Conservation (phyloP, 257 asterid genomes). For the Solanum sparsipilum region DNA sequence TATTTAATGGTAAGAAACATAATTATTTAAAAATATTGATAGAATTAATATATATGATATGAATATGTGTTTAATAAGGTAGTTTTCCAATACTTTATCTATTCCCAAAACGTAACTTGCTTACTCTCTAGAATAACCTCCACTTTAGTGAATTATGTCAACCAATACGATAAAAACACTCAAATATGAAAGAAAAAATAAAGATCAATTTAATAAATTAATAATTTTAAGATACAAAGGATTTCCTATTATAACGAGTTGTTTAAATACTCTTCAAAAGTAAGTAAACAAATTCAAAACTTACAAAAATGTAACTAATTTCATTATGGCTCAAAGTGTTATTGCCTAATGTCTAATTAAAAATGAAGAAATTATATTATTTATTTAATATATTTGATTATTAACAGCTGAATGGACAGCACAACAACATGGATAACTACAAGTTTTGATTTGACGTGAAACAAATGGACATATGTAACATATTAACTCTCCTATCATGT, state of each 20-base stretch:
- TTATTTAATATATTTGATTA: neutral
- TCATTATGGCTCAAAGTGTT: neutral
- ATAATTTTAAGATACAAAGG: neutral
- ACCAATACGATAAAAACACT: neutral
- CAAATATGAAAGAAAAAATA: too few species aligned
- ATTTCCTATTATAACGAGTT: neutral
- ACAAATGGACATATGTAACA: neutral
- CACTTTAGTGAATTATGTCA: neutral
- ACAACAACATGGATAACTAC: neutral
- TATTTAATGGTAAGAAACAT: too few species aligned
- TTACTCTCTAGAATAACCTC: too few species aligned
- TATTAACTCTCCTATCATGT: neutral
- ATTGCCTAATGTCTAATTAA: neutral
- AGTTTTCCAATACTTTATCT: too few species aligned
- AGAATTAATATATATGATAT: too few species aligned
- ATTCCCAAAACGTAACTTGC: too few species aligned
- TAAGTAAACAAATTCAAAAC: neutral
- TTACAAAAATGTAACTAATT: neutral
- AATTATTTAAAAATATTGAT: too few species aligned
- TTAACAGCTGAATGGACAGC: neutral
- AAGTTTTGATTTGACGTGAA: conserved; percentile 6
- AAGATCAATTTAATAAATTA: too few species aligned
- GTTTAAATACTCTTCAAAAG: neutral
- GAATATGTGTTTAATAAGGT: too few species aligned
- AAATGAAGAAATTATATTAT: neutral